Base-by-base conservation (phyloP, 768 basidiomycete genomes). In the Mycena haematopus region DNA sequence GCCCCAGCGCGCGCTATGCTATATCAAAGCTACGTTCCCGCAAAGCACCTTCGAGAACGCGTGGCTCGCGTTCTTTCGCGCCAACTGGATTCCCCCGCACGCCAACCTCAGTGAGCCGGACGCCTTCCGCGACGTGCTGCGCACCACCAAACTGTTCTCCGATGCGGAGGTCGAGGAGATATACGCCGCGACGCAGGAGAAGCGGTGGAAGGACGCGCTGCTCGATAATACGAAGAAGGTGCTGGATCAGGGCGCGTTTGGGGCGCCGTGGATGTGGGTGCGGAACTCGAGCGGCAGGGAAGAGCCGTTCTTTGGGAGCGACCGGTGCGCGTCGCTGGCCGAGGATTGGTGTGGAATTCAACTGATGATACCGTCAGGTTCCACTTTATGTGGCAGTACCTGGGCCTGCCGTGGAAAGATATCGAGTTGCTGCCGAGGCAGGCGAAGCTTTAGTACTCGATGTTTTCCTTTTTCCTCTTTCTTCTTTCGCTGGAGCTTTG, bases 301-400 rank as follows among this genome's bases (percentile, higher is more conserved):
- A 52, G 68, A 68, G 46, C 65, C 65, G 13, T 68, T 68, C 62
- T 68, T 68, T 36, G 68, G 68, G 45, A 68, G 68, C 47, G 68
- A 68, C 55, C 52, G 68, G 68, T 68, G 38, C 42, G 58, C 45
- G 36, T 15, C 17, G 27, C 25, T 15, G 8, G 29, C 19, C 9
- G 19, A 24, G 5, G 6, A 45, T 45, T 10, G 40, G 7, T 13
- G 22, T 22, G 38, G n/a, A n/a, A n/a, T n/a, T n/a, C n/a, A n/a
- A 27, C 54, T 56, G 11, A 56, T 27, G 35, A 46, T 24, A 11
- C 9, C 24, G 15, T 19, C 3, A 68, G 68, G 45, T 68, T 66
- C 52, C 65, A 68, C 52, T 66, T 63, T n/a, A 55, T 68, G 13
- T 68, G 62, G 62, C 55, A 61, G 61, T 68, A 57, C 22, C 52